These are phyloP conservation scores for Talaromyces funiculosus DNA, from an alignment of 2,329 filamentous ascomycete genomes.

Conservation along the genomic window DNA sequence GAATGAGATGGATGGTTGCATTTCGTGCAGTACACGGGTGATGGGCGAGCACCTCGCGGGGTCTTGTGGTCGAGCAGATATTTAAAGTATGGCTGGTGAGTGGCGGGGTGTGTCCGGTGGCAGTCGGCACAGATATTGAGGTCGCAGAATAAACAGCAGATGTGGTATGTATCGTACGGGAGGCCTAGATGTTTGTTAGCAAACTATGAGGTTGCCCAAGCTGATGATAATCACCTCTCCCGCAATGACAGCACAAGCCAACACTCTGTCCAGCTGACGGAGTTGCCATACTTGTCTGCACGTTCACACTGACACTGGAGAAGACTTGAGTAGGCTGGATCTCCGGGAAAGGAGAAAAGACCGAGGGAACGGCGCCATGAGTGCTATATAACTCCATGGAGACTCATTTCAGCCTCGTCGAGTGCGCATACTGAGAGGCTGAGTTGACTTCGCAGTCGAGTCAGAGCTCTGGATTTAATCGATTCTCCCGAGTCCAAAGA, in stretches of 20 bases:
- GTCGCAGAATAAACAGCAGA: conserved; percentile 14
- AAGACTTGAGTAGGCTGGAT: neutral
- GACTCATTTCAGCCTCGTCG: conserved; percentile 2
- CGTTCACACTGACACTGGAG: neutral
- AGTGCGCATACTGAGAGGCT: neutral
- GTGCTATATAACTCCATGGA: conserved; percentile 6
- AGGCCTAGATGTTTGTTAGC: neutral
- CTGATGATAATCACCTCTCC: neutral
- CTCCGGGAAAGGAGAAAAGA: conserved; percentile 2
- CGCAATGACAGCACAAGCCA: conserved; percentile 13
- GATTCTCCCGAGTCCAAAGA: neutral
- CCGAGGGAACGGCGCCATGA: neutral
- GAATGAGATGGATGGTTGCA: conserved; percentile 13
- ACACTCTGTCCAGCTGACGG: neutral
- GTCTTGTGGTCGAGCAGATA: conserved; percentile 10
- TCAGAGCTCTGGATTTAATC: neutral
- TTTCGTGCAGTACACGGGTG: conserved; percentile 5
- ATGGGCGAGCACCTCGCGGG: conserved; percentile 5
- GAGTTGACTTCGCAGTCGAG: neutral
- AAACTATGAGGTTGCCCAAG: neutral
- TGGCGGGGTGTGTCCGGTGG: conserved; percentile 3
- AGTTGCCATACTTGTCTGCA: neutral
- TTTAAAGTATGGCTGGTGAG: conserved; percentile 13
- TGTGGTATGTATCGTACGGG: conserved; percentile 10
- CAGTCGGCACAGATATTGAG: conserved; percentile 11